Evolutionary conservation across 768 basidiomycete species (phyloP).

Genomic region (Pisolithus marmoratus): DNA sequence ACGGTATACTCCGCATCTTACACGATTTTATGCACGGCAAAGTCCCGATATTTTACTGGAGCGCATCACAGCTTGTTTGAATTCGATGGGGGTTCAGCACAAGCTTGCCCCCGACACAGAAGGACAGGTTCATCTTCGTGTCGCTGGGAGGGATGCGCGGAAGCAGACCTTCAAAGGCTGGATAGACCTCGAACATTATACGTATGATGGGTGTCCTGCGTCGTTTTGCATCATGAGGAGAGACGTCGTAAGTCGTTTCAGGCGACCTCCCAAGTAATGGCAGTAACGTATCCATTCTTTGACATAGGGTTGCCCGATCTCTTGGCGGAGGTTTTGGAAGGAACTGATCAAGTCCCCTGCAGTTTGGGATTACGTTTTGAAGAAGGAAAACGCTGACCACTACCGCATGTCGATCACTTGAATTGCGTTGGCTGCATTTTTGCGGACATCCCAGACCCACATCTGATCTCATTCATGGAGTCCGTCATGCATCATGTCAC

Average conservation of each 20-base stretch:
- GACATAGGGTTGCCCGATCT: conserved; percentile 65
- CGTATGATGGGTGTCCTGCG: conserved; percentile 40
- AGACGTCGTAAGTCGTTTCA: conserved; percentile 46
- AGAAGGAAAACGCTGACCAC: conserved; percentile 3
- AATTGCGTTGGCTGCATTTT: no score
- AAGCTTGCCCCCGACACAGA: conserved; percentile 32
- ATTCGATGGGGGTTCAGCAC: conserved; percentile 42
- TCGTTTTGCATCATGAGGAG: conserved; percentile 68
- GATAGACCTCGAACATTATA: conserved; percentile 65
- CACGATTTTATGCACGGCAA: conserved; percentile 71
- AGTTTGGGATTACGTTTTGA: conserved; percentile 55
- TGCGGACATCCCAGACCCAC: no score
- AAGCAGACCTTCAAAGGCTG: conserved; percentile 67
- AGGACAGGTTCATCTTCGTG: conserved; percentile 37
- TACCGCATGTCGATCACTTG: no score
- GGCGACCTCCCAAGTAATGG: background rate
- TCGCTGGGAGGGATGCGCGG: conserved; percentile 67
- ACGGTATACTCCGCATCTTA: conserved; percentile 69
- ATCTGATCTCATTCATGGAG: no score
- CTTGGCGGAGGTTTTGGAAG: conserved; percentile 76
- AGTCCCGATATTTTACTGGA: conserved; percentile 47
- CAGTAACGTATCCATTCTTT: background rate
- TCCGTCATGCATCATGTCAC: no score
- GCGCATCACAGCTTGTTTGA: conserved; percentile 51
- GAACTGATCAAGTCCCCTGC: conserved; percentile 43